These are phyloP conservation scores for Citrus glauca DNA, from an alignment of 345 rosid species.

Conservation along the genomic window DNA sequence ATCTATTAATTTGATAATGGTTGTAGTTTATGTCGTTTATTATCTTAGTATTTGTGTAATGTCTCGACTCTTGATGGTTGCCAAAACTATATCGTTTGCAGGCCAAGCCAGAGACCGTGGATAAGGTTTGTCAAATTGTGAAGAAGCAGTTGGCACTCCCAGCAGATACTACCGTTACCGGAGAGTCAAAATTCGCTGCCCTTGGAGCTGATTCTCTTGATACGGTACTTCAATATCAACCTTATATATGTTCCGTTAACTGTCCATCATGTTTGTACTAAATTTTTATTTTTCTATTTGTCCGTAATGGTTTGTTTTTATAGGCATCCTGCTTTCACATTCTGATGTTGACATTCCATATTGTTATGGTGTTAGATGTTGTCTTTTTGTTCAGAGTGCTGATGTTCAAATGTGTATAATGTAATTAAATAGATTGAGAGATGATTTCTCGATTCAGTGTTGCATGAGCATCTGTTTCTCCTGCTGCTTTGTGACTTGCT, in stretches of 20 bases:
- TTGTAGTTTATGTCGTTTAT: not conserved
- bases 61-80: not conserved
- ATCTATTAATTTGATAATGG: not conserved
- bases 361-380: not conserved
- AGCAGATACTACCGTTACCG: conserved; percentile 27
- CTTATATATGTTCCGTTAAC: not conserved
- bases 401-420: not conserved
- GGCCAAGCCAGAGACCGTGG: conserved; percentile 47
- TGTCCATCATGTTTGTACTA: conserved; percentile 31
- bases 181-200: conserved; percentile 43
- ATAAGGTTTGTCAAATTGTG: conserved; percentile 39
- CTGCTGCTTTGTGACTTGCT: not conserved
- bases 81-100: not conserved
- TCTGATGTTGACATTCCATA: not conserved
- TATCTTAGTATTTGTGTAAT: not conserved
- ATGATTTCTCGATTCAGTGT: not conserved
- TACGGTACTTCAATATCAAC: conserved; percentile 29
- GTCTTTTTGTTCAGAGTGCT: not conserved
- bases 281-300: not conserved
- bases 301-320: not conserved
- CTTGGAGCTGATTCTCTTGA: conserved; percentile 58
- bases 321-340: not conserved
- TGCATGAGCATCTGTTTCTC: not conserved
- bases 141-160: conserved; percentile 48
- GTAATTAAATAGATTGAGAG: not conserved